Conservation (phyloP, 148 eudicot genomes). For the Polygonum maritimum region DNA sequence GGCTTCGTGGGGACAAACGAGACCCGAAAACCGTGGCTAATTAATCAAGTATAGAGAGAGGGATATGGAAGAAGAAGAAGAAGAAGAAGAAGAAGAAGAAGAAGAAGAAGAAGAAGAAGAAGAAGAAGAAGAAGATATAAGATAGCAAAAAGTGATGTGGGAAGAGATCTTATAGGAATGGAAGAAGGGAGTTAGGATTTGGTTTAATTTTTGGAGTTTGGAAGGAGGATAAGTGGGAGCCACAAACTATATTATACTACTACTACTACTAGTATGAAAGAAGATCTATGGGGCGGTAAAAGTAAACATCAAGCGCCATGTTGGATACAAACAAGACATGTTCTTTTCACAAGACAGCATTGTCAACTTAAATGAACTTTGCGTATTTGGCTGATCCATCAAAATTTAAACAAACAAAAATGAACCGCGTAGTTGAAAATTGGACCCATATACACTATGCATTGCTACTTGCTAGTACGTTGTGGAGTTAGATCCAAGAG, state of each 20-base stretch:
- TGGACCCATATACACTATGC: neutral
- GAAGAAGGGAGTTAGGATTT: neutral
- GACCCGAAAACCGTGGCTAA: neutral
- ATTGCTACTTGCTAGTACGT: too few relatives aligned
- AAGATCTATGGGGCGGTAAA: constrained; percentile 6
- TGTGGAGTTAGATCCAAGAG: neutral
- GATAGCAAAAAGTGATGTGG: neutral
- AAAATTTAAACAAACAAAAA: neutral
- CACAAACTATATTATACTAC: neutral
- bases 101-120: neutral
- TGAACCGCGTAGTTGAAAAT: neutral
- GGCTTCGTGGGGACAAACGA: neutral
- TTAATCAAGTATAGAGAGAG: neutral
- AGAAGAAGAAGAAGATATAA: neutral
- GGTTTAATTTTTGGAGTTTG: too few relatives aligned
- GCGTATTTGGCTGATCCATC: neutral
- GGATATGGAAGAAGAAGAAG: neutral
- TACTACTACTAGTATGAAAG: neutral
- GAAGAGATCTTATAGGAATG: neutral
- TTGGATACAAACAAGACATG: neutral
- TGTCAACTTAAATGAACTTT: neutral
- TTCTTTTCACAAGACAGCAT: neutral
- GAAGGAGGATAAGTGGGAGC: neutral
- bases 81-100: neutral
- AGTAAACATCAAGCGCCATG: neutral